Percentiles rank a stretch among this genome's conserved stretches.
Evolutionary conservation across 345 rosid genomes (phyloP).

Genomic region (Rhodamnia argentea): DNA sequence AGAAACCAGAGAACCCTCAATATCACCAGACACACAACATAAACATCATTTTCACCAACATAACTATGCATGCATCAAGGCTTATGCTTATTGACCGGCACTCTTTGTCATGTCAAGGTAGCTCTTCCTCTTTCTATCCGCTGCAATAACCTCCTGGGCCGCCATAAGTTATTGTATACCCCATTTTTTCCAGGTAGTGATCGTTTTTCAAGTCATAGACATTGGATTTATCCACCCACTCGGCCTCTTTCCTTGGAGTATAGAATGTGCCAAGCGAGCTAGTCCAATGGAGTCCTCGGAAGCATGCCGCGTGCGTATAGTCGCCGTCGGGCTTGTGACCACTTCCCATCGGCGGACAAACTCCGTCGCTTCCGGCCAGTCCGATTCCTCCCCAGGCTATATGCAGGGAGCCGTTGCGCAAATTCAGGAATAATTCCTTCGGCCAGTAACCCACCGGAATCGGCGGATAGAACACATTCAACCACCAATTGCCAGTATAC

Average conservation of each 20-base stretch:
- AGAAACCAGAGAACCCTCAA: neutral
- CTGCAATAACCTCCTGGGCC: neutral
- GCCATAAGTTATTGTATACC: neutral
- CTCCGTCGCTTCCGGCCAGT: neutral
- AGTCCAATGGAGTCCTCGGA: neutral
- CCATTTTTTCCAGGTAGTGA: neutral
- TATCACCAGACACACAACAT: neutral
- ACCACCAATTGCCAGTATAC: neutral
- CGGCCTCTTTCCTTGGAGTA: neutral
- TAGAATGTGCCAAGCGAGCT: neutral
- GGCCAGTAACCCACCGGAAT: neutral
- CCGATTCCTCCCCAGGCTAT: neutral
- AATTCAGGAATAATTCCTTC: neutral
- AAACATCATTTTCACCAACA: neutral
- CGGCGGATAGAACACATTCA: neutral
- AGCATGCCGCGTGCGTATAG: neutral
- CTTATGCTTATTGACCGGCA: neutral
- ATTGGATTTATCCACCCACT: neutral
- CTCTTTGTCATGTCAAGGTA: neutral
- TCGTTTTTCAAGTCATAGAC: neutral
- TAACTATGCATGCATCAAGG: neutral
- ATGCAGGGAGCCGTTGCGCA: neutral
- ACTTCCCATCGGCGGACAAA: neutral
- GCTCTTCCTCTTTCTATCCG: neutral
- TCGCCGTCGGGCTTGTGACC: neutral